Conservation (phyloP, 805 yeast genomes). For the Tanozyma kutaoensis region DNA sequence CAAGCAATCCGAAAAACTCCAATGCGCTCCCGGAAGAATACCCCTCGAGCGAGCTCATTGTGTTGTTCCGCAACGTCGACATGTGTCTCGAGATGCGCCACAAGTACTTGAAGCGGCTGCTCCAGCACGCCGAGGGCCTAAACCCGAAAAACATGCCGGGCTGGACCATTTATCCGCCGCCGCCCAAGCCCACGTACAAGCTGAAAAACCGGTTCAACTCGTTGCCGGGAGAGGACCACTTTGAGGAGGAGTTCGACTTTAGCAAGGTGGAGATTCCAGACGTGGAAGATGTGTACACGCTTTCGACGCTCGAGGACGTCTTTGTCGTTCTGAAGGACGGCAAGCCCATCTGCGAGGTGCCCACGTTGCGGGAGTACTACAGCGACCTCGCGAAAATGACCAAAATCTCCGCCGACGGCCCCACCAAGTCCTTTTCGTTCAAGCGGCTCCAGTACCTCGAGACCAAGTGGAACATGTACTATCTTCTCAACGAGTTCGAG, state of each 20-base stretch:
- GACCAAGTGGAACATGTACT: conserved; percentile 92
- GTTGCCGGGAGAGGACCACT: conserved; percentile 13
- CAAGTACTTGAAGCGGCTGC: conserved; percentile 57
- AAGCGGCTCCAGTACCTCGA: conserved; percentile 86
- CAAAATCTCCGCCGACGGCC: conserved; percentile 83
- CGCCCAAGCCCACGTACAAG: conserved; percentile 76
- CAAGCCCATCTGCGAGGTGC: conserved; percentile 40
- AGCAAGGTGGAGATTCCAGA: conserved; percentile 43
- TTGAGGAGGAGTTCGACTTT: conserved; percentile 46
- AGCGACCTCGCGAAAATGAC: conserved; percentile 65
- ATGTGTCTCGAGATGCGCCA: conserved; percentile 62
- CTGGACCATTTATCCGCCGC: conserved; percentile 86
- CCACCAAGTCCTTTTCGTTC: conserved; percentile 92
- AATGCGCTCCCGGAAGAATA: conserved; percentile 30
- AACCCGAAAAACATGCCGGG: conserved; percentile 70
- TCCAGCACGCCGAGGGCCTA: conserved; percentile 50
- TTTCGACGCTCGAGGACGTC: conserved; percentile 50
- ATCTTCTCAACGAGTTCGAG: conserved; percentile 78
- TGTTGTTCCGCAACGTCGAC: conserved; percentile 47
- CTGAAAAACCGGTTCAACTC: conserved; percentile 46
- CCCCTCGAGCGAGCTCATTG: conserved; percentile 58
- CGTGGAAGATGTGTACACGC: conserved; percentile 17
- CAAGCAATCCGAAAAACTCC: conserved; percentile 5
- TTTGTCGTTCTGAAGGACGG: conserved; percentile 40
- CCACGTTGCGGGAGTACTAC: conserved; percentile 79